Evolutionary conservation across 805 yeast species (phyloP), one percentile per base, ranked within the genome.

Genomic region (Diddensiella santjacobensis): DNA sequence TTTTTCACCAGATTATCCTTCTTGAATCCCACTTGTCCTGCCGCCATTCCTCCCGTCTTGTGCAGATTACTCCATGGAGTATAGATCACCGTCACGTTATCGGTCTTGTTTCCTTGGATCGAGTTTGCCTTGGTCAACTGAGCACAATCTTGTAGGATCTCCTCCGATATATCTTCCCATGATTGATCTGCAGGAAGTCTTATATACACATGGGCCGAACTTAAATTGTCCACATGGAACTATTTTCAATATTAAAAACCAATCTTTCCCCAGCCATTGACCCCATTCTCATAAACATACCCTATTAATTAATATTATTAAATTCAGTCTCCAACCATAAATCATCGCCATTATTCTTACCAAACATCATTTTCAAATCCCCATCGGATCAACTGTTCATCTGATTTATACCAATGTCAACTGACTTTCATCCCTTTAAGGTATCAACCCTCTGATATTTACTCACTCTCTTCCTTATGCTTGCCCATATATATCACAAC

Each of bases 41-140:
- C 78, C 42, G 78, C 87, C 93, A 84, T 85, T 24, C 77, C 77
- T 11, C 82, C 83, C 44, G 79, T 79, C 55, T 83, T 83, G 37
- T 75, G 71, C 47, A 86, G 68, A 59, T 86, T 86, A 22, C 75
- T 72, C 74, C 87, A 86, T 0, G 90, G 88, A 0, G 95, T 86
- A 57, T 79, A 79, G 36, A 86, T 75, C 5, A 86, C 75, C 1
- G 83, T 78, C 50, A 84, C 71, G 56, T 81, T 81, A 58, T 79
- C 79, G 55, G 77, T 64, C 59, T 86, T 86, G 65, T 81, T 84
- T 11, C 87, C 93, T 59, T 81, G 79, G 31, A 85, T 84, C 3
- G 90, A 83, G 61, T 83, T 82, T 8, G 87, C 84, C 62, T 86
- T 84, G 23, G 91, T 82, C 48, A 87, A 68, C 57, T 86, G 95